A percentile compares a stretch with the other conserved stretches of the same genome.
Conservation (phyloP, 2,329 filamentous ascomycete species). For the Xylaria sp. region DNA sequence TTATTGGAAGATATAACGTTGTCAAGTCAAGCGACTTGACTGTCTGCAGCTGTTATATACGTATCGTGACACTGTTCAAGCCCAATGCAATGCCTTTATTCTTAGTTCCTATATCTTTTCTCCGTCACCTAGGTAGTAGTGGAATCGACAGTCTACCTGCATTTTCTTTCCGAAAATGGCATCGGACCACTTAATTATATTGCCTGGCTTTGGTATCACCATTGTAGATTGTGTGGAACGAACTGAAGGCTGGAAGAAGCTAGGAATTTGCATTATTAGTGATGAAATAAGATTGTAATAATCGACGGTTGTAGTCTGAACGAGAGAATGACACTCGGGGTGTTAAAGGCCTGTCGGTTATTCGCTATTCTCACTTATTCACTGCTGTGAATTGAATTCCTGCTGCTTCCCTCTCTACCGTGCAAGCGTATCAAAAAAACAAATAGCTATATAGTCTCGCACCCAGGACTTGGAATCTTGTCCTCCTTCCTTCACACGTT, state of each 20-base stretch:
- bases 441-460: background rate
- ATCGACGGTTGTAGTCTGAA: background rate
- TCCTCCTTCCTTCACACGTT: background rate
- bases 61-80: no score
- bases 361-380: background rate
- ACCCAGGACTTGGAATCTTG: background rate
- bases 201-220: background rate
- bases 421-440: background rate
- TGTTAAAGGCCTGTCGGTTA: background rate
- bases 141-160: background rate
- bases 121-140: background rate
- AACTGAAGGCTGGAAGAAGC: background rate
- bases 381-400: background rate
- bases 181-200: background rate
- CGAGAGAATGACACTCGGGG: background rate
- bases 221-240: background rate
- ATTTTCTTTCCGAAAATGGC: background rate
- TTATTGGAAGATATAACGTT: no score
- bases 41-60: no score
- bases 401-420: background rate
- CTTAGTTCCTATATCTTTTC: background rate
- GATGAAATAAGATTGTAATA: conserved; percentile 1
- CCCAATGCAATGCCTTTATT: background rate
- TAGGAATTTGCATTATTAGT: background rate
- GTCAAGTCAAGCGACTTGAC: no score